Percentiles rank a stretch among this genome's conserved stretches.
Evolutionary conservation across 1,284 basidiomycete species (phyloP).

Genomic region (Apiotrichum brassicae): DNA sequence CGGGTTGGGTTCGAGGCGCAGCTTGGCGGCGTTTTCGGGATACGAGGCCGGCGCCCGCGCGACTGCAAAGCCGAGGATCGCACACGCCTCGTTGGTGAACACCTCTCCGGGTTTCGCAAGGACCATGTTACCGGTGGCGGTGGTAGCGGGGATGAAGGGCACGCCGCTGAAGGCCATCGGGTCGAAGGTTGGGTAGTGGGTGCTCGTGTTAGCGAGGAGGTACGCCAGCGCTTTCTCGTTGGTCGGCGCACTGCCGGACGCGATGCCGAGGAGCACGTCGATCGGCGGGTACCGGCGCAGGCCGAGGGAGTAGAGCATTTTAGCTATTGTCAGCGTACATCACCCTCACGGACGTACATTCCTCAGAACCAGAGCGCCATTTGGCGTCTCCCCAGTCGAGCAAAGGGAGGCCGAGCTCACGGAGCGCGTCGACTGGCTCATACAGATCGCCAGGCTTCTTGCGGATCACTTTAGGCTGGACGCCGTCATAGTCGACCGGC

Average conservation of each 20-base stretch:
- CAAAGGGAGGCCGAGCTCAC: conserved; percentile 68
- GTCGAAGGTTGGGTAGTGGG: conserved; percentile 59
- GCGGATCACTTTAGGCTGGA: conserved; percentile 44
- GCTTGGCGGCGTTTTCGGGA: conserved; percentile 62
- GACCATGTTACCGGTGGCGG: conserved; percentile 50
- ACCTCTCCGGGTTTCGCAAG: conserved; percentile 67
- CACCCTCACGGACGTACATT: conserved; percentile 50
- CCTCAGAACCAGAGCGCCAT: conserved; percentile 73
- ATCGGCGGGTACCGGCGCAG: conserved; percentile 67
- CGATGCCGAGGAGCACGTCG: conserved; percentile 60
- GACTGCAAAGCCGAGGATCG: conserved; percentile 64
- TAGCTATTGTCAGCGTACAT: conserved; percentile 53
- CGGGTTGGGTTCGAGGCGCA: conserved; percentile 72
- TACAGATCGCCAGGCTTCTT: conserved; percentile 68
- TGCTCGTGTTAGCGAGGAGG: conserved; percentile 62
- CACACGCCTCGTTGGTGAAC: conserved; percentile 65
- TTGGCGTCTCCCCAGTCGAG: conserved; percentile 81
- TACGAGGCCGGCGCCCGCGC: conserved; percentile 54
- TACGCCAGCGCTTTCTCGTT: conserved; percentile 62
- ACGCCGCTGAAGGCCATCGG: conserved; percentile 55
- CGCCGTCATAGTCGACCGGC: conserved; percentile 30
- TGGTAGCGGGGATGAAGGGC: conserved; percentile 73
- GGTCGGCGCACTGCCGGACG: conserved; percentile 49
- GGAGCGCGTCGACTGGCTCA: conserved; percentile 71
- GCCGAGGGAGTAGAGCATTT: conserved; percentile 74